Evolutionary conservation across 257 asterid genomes (phyloP), one percentile per base, ranked within the genome.

Genomic region (Primulina eburnea): DNA sequence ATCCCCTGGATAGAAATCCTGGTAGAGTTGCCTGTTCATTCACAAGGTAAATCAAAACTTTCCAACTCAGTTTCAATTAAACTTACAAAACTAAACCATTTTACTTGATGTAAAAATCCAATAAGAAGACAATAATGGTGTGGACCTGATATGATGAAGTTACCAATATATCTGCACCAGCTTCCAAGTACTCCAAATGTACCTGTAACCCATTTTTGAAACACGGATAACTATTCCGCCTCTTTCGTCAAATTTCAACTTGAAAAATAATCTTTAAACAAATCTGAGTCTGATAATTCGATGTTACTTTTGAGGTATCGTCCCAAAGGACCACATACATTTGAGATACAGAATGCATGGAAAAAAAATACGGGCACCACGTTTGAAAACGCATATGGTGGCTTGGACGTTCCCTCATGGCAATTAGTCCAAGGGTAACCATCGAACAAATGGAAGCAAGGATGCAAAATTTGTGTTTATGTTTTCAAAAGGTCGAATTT

Each of bases 91-190:
- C 2, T 9, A 24, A 61, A 12, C 37, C 37, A 8, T 30, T 11
- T 6, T 4, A 60, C 4, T 14, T n/a, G 21, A 0, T 21, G 16
- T 62, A 24, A 32, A 26, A 63, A 63, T 47, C 56, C 8, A 47
- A 14, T 47, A 47, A 47, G 20, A 40, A 65, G 16, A 56, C 43
- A 52, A 8, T 16, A 60, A 62, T n/a, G 12, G 35, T 47, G 20
- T 29, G 26, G 21, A 88, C 97, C 91, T 90, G 95, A 73, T 88
- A 90, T 28, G 97, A 90, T 24, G 95, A 84, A 72, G 93, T 77
- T 43, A 88, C 83, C 62, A 90, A 50, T 63, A 90, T 65, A 78
- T 90, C 90, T 30, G 93, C 95, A 20, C 95, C 97, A 2, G 97
- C 91, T 77, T 90, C 90, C 78, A 90, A 78, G 66, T 84, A 90